These are phyloP conservation scores for Nemania serpens DNA, from an alignment of 2,329 filamentous ascomycete genomes.

Conservation along the genomic window DNA sequence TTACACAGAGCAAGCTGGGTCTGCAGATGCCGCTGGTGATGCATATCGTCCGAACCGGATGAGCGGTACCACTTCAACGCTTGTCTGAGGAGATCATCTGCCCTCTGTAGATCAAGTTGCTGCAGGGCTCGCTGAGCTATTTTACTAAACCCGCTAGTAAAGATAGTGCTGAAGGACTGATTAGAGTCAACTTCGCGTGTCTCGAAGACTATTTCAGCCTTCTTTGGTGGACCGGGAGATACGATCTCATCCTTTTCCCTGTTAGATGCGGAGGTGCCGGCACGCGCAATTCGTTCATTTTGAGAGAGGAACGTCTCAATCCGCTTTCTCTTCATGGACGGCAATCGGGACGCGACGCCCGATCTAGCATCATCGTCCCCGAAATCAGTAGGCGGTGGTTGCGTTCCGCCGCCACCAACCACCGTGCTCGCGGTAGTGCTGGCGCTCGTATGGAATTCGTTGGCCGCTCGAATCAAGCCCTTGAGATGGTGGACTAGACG, in stretches of 20 bases:
- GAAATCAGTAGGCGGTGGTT: slow-evolving; percentile 23
- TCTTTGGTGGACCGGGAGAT: not conserved
- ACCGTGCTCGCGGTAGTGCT: slow-evolving; percentile 27
- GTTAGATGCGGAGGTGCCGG: slow-evolving; percentile 4
- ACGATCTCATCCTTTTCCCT: not conserved
- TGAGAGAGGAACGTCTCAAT: slow-evolving; percentile 26
- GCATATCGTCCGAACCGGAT: slow-evolving; percentile 20
- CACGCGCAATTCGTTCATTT: slow-evolving; percentile 11
- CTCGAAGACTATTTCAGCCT: not conserved
- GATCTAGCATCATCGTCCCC: slow-evolving; percentile 24
- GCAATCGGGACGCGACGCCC: slow-evolving; percentile 11
- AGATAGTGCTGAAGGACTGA: slow-evolving; percentile 21
- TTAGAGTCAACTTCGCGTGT: slow-evolving; percentile 8
- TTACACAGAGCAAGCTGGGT: slow-evolving; percentile 26
- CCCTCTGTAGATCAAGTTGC: slow-evolving; percentile 23
- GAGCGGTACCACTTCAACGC: slow-evolving; percentile 25
- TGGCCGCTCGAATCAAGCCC: slow-evolving; percentile 23
- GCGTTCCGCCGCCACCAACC: slow-evolving; percentile 13
- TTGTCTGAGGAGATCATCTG: slow-evolving; percentile 22
- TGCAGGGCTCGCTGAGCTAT: slow-evolving; percentile 27
- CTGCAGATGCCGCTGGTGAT: slow-evolving; percentile 20
- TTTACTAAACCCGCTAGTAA: slow-evolving; percentile 25
- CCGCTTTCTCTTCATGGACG: slow-evolving; percentile 25
- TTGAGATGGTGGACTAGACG: slow-evolving; percentile 26
- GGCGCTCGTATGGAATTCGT: slow-evolving; percentile 27